Evolutionary conservation across 106 monocot genomes (phyloP).

Genomic region (Acanthochlamys bracteata): DNA sequence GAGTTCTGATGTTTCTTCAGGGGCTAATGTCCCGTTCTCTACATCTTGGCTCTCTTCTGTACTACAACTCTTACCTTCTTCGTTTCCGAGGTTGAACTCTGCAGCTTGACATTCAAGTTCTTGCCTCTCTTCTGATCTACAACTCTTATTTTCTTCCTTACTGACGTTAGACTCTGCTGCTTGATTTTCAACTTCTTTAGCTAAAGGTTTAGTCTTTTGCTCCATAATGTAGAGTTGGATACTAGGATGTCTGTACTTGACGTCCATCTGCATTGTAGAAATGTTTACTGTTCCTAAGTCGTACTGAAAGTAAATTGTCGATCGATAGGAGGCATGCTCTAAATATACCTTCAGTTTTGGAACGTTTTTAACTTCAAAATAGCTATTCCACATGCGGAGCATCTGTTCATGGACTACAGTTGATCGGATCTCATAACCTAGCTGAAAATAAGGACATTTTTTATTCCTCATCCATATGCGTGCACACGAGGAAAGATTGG

Average conservation of each 20-base stretch:
- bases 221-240: constrained; percentile 78
- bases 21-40: background rate
- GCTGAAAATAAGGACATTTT: constrained; percentile 23
- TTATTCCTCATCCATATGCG: too few relatives aligned
- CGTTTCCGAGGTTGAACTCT: constrained; percentile 1
- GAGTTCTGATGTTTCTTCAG: background rate
- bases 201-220: constrained; percentile 19
- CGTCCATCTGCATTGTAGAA: constrained; percentile 66
- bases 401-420: constrained; percentile 86
- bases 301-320: too few relatives aligned
- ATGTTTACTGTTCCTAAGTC: too few relatives aligned
- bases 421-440: constrained; percentile 92
- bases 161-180: too few relatives aligned
- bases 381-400: constrained; percentile 64
- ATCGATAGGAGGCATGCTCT: too few relatives aligned
- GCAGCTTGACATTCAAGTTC: background rate
- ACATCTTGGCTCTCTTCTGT: constrained; percentile 13
- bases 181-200: constrained; percentile 2
- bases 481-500: too few relatives aligned
- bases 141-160: too few relatives aligned
- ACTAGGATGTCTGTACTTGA: constrained; percentile 72
- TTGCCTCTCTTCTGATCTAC: too few relatives aligned
- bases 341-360: constrained; percentile 69
- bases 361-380: constrained; percentile 66
- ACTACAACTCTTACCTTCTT: constrained; percentile 13